Evolutionary conservation across 768 basidiomycete genomes (phyloP), one percentile per base, ranked within the genome.

Genomic region (Gloeopeniophorella convolvens): DNA sequence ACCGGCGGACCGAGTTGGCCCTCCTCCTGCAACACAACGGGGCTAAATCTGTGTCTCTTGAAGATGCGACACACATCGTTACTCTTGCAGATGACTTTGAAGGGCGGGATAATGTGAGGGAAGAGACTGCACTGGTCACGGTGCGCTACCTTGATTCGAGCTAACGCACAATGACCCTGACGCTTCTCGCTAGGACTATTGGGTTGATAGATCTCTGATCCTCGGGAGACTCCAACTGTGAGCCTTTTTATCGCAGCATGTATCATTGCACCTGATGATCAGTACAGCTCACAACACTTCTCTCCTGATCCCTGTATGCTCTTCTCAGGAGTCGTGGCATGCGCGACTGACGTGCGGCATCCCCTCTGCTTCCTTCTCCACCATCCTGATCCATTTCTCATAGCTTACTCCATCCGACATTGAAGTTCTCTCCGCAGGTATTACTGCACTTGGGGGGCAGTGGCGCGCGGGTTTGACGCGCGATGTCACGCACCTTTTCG

Each of bases 401-500:
- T 56, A 85, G 77, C 70, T 91, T 4, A 77, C 82, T 0, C 43
- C 70, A 1, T 55, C 78, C 7, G 92, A 95, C 63, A 66, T 80
- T 23, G 86, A 88, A 60, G 78, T 84, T 2, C 75, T 95, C 33
- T 75, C 77, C 0, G 84, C 82, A 0, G 87, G 83, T 0, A 79
- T 94, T 24, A 73, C 74, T 2, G 78, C 82, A 0, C 76, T 89
- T 3, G 92, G 93, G 3, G 93, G 93, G 0, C 83, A 89, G 64
- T 89, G 82, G 81, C 77, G 88, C 21, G 67, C 68, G 0, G 81
- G 79, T 8, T 75, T 94, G 42, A 92, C 90, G 0, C 75, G 77
- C 50, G 92, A 95, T 50, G 85, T 91, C 18, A 94, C 93, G 0
- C 93, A 95, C 63, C 75, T 95, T 42, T 86, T 94, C 58, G 79